Conservation (phyloP, 179 eudicot genomes). For the Amaranthus tricolor region DNA sequence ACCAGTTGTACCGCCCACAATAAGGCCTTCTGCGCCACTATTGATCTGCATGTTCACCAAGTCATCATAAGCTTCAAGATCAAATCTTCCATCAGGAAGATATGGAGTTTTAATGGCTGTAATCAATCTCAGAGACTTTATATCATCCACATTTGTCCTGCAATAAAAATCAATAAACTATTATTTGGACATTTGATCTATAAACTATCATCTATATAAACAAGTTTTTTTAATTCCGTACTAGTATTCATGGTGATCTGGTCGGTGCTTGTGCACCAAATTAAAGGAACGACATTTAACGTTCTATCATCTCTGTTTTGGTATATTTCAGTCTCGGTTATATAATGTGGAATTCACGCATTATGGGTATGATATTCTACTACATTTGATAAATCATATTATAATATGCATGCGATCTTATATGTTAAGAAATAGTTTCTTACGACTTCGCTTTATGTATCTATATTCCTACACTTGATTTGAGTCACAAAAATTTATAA, state of each 20-base stretch:
- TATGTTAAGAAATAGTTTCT: neutral
- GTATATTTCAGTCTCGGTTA: too few species aligned
- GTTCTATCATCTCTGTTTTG: too few species aligned
- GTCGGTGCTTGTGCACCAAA: too few species aligned
- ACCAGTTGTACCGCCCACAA: slow-evolving; percentile 93
- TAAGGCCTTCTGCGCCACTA: slow-evolving; percentile 67
- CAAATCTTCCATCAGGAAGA: slow-evolving; percentile 88
- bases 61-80: slow-evolving; percentile 84
- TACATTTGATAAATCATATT: too few species aligned
- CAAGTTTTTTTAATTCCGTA: too few species aligned
- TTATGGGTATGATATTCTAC: neutral
- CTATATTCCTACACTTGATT: too few species aligned
- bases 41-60: slow-evolving; percentile 78
- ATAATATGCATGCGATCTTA: too few species aligned
- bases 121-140: slow-evolving; percentile 65
- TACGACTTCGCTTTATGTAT: neutral
- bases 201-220: too few species aligned
- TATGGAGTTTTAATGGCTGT: slow-evolving; percentile 93
- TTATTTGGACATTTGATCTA: too few species aligned
- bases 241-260: too few species aligned
- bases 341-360: neutral
- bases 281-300: too few species aligned
- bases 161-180: slow-evolving; percentile 13
- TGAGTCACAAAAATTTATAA: neutral
- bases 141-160: slow-evolving; percentile 86